These are phyloP conservation scores for Casaregolazyma suthepensis DNA, from an alignment of 1,139 yeast species.

Conservation along the genomic window DNA sequence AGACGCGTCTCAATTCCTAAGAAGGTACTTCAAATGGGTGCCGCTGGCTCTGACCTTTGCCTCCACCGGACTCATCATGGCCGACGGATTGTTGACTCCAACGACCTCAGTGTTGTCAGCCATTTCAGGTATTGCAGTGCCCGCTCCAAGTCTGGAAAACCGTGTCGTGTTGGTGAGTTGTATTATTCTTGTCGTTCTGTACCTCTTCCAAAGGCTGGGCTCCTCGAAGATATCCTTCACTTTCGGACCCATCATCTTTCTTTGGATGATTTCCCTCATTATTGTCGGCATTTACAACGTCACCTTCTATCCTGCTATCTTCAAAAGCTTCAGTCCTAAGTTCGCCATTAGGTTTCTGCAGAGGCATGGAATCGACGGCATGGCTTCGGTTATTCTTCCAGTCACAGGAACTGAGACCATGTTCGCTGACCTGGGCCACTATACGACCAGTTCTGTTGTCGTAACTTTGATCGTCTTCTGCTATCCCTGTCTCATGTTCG, in stretches of 20 bases:
- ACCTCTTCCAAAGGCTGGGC: constrained; percentile 44
- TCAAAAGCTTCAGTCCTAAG: constrained; percentile 46
- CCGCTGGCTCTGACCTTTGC: constrained; percentile 6
- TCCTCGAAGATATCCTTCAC: constrained; percentile 26
- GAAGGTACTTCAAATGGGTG: constrained; percentile 1
- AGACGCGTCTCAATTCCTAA: background rate
- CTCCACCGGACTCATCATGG: constrained; percentile 38
- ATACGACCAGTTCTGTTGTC: constrained; percentile 46
- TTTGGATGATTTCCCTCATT: constrained; percentile 46
- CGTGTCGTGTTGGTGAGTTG: constrained; percentile 38
- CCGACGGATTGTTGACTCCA: constrained; percentile 58
- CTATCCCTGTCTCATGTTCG: constrained; percentile 46
- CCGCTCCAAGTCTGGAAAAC: constrained; percentile 39
- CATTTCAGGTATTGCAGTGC: constrained; percentile 38
- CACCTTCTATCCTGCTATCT: constrained; percentile 40
- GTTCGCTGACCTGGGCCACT: constrained; percentile 59
- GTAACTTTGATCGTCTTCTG: constrained; percentile 42
- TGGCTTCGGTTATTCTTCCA: constrained; percentile 49
- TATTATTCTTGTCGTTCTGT: constrained; percentile 41
- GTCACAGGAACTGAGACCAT: constrained; percentile 59
- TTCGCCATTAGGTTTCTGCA: constrained; percentile 44
- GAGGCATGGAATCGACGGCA: constrained; percentile 36
- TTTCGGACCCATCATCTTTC: constrained; percentile 49
- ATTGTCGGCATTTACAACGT: constrained; percentile 46
- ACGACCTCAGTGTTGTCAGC: constrained; percentile 56